phyloP scores from a whole-genome alignment of 176 grass and related monocot species.

The Triticum timopheevii region DNA sequence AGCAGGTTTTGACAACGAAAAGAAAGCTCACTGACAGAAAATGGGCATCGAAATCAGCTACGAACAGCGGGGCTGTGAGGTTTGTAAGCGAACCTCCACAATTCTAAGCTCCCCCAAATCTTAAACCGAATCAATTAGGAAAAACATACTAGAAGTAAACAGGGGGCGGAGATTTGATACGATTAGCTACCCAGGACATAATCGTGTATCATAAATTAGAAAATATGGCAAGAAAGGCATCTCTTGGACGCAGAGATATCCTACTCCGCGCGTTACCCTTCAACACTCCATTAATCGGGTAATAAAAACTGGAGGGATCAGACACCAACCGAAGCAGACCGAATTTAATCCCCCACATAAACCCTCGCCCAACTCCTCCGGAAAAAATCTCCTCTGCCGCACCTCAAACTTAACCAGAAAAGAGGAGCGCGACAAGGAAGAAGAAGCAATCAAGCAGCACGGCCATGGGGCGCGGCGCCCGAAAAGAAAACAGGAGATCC shows the following conservation, averaged over 20 bases:
- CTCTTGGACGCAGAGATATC: not conserved
- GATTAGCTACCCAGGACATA: not conserved
- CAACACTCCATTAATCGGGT: not conserved
- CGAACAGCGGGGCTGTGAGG: not conserved
- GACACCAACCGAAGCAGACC: not conserved
- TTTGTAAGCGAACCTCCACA: not conserved
- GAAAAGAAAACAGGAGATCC: constrained; percentile 8
- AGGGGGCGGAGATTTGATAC: not conserved
- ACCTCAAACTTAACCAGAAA: not conserved
- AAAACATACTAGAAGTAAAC: not conserved
- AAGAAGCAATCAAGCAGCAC: constrained; percentile 5
- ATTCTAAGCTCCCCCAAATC: not conserved
- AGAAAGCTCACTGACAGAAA: constrained; percentile 16
- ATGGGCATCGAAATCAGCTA: not conserved
- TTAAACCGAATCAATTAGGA: not conserved
- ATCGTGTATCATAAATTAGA: not conserved
- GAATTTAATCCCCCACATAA: not conserved
- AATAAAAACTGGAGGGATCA: not conserved
- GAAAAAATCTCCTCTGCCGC: constrained; percentile 4
- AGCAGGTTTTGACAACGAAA: not conserved
- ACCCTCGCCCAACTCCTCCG: not conserved
- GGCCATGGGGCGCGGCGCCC: not conserved
- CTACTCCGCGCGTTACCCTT: not conserved
- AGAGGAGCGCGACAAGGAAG: not conserved
- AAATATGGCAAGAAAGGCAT: not conserved